Conservation (phyloP, 495 filamentous ascomycete genomes). For the Copromyces sp. region DNA sequence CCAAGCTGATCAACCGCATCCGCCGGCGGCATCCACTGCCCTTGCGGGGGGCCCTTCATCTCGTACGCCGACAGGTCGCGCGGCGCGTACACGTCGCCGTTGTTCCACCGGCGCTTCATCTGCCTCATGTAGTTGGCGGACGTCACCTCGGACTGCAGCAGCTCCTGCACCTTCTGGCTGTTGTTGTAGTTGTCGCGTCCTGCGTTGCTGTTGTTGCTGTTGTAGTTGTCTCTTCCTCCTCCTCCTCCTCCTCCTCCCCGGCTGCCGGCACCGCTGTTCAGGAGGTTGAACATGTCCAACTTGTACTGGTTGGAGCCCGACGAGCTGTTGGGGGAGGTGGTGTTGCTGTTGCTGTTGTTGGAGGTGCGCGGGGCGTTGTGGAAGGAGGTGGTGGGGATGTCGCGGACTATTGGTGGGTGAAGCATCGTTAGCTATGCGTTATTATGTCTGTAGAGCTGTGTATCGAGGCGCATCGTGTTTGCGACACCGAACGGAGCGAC, state of each 20-base stretch:
- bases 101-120: slow-evolving; percentile 49
- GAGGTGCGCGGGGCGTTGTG: slow-evolving; percentile 1
- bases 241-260: not conserved
- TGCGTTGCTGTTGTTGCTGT: not conserved
- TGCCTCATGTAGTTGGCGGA: slow-evolving; percentile 28
- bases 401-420: slow-evolving; percentile 4
- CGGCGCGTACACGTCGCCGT: slow-evolving; percentile 82
- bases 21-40: slow-evolving; percentile 25
- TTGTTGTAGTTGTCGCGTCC: not conserved
- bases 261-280: slow-evolving; percentile 2
- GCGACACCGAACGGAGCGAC: not conserved
- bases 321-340: not conserved
- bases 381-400: slow-evolving; percentile 9
- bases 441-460: not conserved
- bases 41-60: slow-evolving; percentile 49
- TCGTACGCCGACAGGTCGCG: slow-evolving; percentile 71
- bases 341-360: not conserved
- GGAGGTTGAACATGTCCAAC: not conserved
- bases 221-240: not conserved
- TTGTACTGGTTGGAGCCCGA: slow-evolving; percentile 6
- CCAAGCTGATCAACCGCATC: slow-evolving; percentile 78
- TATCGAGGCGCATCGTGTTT: not conserved
- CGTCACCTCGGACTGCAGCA: not conserved
- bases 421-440: not conserved
- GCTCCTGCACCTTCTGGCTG: slow-evolving; percentile 7